Evolutionary conservation across 164 flowering plant genomes (phyloP), one percentile per base, ranked within the genome.

Genomic region (Tetrastigma voinierianum): DNA sequence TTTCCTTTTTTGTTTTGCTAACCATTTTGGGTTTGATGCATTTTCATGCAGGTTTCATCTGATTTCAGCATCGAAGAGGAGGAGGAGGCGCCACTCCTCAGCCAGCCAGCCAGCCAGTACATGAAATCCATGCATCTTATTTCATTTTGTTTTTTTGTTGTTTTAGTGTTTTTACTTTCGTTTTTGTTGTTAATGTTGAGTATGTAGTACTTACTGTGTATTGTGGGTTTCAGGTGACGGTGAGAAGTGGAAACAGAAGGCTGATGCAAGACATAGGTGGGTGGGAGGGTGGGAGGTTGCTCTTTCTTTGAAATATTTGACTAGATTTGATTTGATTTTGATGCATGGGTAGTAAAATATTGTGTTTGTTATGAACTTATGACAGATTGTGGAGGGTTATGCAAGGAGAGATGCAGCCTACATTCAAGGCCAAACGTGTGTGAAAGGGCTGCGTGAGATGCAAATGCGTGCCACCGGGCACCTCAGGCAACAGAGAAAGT

Each of bases 381-480:
- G n/a, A n/a, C 59, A 74, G 78, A 75, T 44, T 75, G 78, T 60
- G 74, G 66, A 23, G 69, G 62, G n/a, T n/a, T 73, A 13, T 81
- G 84, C 69, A 51, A 46, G 59, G 3, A 24, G 46, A 61, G 84
- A 53, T 81, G 84, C 74, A 71, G 76, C 43, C 25, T 46, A 14
- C 78, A 73, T 21, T 81, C 84, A 21, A 78, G 84, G 75, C 77
- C 68, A 9, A 78, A 78, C n/a, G 5, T 62, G n/a, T 81, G 84
- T 67, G 43, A 14, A 12, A 76, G 84, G 46, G 84, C 70, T 81
- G 84, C 18, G 43, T 40, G 20, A 65, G 84, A 54, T 81, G 84
- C 78, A 78, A 74, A 25, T 81, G 84, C 43, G 84, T 81, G 55
- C 84, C 84, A 12, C 84, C 82, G 0, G 84, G 84, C 2, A 76